A percentile compares a stretch with the other conserved stretches of the same genome.
phyloP scores from a whole-genome alignment of 108 stramenopile genomes.

The Chaetoceros muelleri region DNA sequence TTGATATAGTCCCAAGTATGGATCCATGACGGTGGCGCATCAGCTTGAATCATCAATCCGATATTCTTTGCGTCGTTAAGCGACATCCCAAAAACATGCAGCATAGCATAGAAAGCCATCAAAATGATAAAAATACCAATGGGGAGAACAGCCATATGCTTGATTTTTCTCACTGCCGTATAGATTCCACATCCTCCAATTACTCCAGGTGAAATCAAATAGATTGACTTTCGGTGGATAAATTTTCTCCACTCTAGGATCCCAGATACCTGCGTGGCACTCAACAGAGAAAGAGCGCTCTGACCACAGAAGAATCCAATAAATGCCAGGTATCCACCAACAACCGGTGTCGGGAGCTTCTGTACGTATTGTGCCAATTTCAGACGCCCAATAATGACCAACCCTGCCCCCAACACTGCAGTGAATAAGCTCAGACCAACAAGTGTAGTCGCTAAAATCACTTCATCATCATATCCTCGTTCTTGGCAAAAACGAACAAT shows the following conservation, averaged over 20 bases:
- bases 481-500: constrained; percentile 47
- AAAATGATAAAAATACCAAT: constrained; percentile 63
- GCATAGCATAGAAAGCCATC: constrained; percentile 57
- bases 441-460: constrained; percentile 63
- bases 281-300: constrained; percentile 80
- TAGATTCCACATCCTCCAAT: constrained; percentile 70
- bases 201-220: constrained; percentile 72
- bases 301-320: constrained; percentile 97
- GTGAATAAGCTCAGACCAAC: constrained; percentile 71
- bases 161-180: constrained; percentile 45
- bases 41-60: constrained; percentile 74
- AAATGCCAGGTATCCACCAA: constrained; percentile 96
- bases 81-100: constrained; percentile 40
- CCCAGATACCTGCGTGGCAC: constrained; percentile 28
- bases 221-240: constrained; percentile 14
- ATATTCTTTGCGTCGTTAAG: constrained; percentile 51
- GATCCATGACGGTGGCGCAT: constrained; percentile 47
- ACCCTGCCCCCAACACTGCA: constrained; percentile 68
- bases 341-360: constrained; percentile 86
- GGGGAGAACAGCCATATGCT: constrained; percentile 77
- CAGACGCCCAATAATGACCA: constrained; percentile 76
- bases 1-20: constrained; percentile 75
- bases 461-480: constrained; percentile 29
- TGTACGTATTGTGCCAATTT: constrained; percentile 84
- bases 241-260: constrained; percentile 50